Conservation (phyloP, 441 rosid genomes). For the Gossypium trilobum region DNA sequence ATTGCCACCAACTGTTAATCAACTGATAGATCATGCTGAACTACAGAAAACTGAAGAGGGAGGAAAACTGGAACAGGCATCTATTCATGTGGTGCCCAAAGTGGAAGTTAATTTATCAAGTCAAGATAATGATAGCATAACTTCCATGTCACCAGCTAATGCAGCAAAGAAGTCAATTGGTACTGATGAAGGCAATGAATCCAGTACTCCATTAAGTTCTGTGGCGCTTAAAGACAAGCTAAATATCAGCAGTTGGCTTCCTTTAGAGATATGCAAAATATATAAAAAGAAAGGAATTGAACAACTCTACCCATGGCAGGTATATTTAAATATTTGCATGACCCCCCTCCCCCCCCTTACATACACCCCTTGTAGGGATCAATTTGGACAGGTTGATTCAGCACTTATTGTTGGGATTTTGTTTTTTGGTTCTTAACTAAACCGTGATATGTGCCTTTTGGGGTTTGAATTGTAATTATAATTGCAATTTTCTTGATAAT, state of each 20-base stretch:
- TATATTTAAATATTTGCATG: constrained; percentile 20
- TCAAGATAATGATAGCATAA: constrained; percentile 26
- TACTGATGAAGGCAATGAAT: constrained; percentile 38
- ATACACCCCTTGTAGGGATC: not conserved
- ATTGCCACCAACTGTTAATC: constrained; percentile 23
- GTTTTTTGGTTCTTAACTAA: not conserved
- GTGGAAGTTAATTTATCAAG: constrained; percentile 22
- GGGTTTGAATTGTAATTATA: constrained; percentile 1
- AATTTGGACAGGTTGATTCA: not conserved
- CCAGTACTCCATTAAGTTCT: constrained; percentile 62
- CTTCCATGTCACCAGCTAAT: constrained; percentile 26
- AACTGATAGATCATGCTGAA: constrained; percentile 14
- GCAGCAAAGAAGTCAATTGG: constrained; percentile 26
- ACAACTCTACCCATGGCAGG: constrained; percentile 93
- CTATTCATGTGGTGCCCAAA: constrained; percentile 23
- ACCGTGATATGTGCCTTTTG: not conserved
- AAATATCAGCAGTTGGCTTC: constrained; percentile 75
- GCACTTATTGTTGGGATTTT: not conserved
- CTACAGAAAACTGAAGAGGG: constrained; percentile 28
- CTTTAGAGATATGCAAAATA: constrained; percentile 59
- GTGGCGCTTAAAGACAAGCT: constrained; percentile 37
- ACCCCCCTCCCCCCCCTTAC: too few species aligned
- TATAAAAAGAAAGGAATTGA: constrained; percentile 76
- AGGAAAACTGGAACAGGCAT: constrained; percentile 15
- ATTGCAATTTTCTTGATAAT: not conserved